Percentiles rank a stretch among this genome's conserved stretches.
Evolutionary conservation across 352 stramenopile genomes (phyloP).

Genomic region (Phytophthora podocarpi): DNA sequence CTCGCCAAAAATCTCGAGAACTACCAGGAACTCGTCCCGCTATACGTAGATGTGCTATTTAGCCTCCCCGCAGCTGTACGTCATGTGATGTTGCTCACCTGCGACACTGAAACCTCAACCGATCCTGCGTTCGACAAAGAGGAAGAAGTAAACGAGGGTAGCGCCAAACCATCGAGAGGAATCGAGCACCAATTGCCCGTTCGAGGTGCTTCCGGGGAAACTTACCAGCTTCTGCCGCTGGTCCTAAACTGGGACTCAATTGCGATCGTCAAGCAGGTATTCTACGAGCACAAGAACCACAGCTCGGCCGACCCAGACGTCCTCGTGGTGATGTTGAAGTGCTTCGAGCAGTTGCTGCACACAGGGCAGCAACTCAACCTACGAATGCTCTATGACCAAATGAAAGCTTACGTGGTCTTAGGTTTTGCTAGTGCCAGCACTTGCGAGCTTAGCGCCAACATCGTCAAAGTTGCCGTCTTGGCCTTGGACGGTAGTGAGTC

Average conservation of each 20-base stretch:
- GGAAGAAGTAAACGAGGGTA: neutral
- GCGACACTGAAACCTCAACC: neutral
- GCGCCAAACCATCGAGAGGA: neutral
- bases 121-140: slow-evolving; percentile 12
- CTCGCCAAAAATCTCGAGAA: slow-evolving; percentile 57
- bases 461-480: slow-evolving; percentile 35
- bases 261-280: slow-evolving; percentile 77
- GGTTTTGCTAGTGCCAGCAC: slow-evolving; percentile 45
- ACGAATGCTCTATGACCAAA: slow-evolving; percentile 60
- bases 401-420: slow-evolving; percentile 51
- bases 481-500: slow-evolving; percentile 12
- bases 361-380: slow-evolving; percentile 22
- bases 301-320: slow-evolving; percentile 40
- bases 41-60: slow-evolving; percentile 80
- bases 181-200: slow-evolving; percentile 52
- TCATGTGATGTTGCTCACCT: slow-evolving; percentile 38
- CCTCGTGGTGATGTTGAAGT: slow-evolving; percentile 58
- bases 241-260: slow-evolving; percentile 62
- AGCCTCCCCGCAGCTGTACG: slow-evolving; percentile 56
- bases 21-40: slow-evolving; percentile 79
- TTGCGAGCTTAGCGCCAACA: slow-evolving; percentile 40
- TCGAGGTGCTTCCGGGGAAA: slow-evolving; percentile 53
- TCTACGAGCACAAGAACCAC: slow-evolving; percentile 60
- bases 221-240: slow-evolving; percentile 54
- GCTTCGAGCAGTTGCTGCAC: slow-evolving; percentile 53